A percentile compares a stretch with the other conserved stretches of the same genome.
phyloP scores from a whole-genome alignment of 805 yeast genomes.

The Metschnikowia reukaufii region DNA sequence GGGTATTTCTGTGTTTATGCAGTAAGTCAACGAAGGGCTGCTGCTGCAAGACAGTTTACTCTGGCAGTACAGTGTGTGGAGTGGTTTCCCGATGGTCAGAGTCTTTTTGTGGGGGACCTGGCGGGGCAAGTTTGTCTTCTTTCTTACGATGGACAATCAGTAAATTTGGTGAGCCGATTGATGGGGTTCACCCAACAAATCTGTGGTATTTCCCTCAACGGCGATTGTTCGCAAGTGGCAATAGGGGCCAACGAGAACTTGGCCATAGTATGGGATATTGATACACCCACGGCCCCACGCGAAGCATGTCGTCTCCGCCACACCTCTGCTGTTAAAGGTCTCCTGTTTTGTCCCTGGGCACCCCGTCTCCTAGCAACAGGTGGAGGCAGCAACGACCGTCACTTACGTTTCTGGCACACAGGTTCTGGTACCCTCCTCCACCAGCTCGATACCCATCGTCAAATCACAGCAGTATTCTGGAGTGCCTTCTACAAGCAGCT shows the following conservation, averaged over 20 bases:
- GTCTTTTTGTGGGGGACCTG: conserved; percentile 66
- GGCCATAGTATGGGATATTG: conserved; percentile 74
- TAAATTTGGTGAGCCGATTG: conserved; percentile 19
- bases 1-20: conserved; percentile 54
- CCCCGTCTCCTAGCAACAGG: conserved; percentile 81
- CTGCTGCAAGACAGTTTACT: conserved; percentile 29
- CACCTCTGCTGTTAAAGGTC: conserved; percentile 84
- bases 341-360: conserved; percentile 91
- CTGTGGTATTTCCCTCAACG: conserved; percentile 50
- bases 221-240: conserved; percentile 57
- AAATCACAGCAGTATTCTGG: conserved; percentile 81
- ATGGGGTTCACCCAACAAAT: conserved; percentile 36
- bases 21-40: conserved; percentile 21
- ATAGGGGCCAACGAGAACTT: conserved; percentile 84
- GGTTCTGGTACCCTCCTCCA: conserved; percentile 68
- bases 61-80: conserved; percentile 50
- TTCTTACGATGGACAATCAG: conserved; percentile 24
- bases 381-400: conserved; percentile 81
- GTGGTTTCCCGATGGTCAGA: conserved; percentile 52
- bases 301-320: conserved; percentile 58
- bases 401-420: conserved; percentile 86
- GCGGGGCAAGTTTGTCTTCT: conserved; percentile 55
- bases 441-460: conserved; percentile 60
- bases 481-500: conserved; percentile 61
- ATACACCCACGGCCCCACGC: conserved; percentile 33